These are phyloP conservation scores for Pseudogymnoascus destructans DNA, from an alignment of 2,329 filamentous ascomycete genomes.

Conservation along the genomic window DNA sequence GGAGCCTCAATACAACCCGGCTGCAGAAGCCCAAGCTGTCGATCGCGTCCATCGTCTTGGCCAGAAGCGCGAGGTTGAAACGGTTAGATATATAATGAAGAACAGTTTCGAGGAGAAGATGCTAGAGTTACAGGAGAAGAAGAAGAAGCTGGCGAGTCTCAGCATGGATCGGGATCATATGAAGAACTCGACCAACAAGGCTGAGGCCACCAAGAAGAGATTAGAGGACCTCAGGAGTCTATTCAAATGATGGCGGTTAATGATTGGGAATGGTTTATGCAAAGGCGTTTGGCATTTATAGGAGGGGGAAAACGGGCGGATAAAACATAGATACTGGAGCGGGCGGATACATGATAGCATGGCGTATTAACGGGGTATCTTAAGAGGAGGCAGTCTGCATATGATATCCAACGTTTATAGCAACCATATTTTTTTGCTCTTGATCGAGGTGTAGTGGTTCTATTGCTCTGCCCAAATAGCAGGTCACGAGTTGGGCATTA, in stretches of 20 bases:
- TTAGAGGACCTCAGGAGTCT: conserved; percentile 47
- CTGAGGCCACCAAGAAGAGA: conserved; percentile 26
- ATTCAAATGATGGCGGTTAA: conserved; percentile 29
- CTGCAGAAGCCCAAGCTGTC: conserved; percentile 84
- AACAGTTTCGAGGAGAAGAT: conserved; percentile 92
- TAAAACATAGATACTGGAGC: neutral
- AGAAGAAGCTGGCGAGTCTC: conserved; percentile 77
- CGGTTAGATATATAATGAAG: conserved; percentile 79
- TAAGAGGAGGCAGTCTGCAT: neutral
- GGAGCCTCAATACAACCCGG: conserved; percentile 97
- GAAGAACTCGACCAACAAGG: conserved; percentile 18
- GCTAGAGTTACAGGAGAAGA: conserved; percentile 77
- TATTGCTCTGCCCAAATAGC: neutral
- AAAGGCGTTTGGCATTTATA: conserved; percentile 2
- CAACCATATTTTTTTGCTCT: neutral
- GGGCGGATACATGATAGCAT: conserved; percentile 1
- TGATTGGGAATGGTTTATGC: neutral
- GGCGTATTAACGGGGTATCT: neutral
- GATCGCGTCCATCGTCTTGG: conserved; percentile 87
- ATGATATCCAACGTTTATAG: conserved; percentile 1
- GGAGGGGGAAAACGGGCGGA: neutral
- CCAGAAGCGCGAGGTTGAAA: conserved; percentile 79
- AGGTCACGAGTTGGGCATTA: neutral
- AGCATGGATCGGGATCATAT: conserved; percentile 52
- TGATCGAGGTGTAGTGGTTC: neutral